Evolutionary conservation across 805 yeast species (phyloP).

Genomic region (Yarrowia hollandica): DNA sequence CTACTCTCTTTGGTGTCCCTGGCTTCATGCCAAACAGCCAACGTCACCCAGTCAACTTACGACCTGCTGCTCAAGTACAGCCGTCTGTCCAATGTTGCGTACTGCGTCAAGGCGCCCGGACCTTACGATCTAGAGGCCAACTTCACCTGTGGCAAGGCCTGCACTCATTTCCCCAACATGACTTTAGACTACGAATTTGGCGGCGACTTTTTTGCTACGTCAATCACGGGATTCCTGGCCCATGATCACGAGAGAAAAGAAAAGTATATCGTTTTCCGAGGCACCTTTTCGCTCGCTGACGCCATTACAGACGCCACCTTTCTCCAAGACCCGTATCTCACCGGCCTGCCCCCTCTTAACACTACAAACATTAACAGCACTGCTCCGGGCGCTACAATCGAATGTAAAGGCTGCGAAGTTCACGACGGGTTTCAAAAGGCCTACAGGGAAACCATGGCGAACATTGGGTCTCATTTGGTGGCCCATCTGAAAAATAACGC

Average conservation of each 20-base stretch:
- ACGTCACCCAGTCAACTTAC: conserved; percentile 3
- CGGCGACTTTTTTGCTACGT: conserved; percentile 1
- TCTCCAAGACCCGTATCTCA: not conserved
- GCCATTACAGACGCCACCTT: not conserved
- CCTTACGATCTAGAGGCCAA: not conserved
- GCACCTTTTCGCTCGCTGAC: not conserved
- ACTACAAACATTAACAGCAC: not conserved
- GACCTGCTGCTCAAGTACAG: conserved; percentile 10
- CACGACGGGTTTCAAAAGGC: conserved; percentile 18
- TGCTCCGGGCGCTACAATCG: not conserved
- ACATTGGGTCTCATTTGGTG: not conserved
- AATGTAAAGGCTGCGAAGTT: not conserved
- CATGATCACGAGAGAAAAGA: not conserved
- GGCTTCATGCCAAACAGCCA: not conserved
- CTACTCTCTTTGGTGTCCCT: not conserved
- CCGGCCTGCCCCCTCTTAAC: not conserved
- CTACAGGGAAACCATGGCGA: not conserved
- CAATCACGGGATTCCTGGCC: conserved; percentile 3
- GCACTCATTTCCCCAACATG: not conserved
- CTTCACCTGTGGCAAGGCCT: not conserved
- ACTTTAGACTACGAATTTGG: conserved; percentile 1
- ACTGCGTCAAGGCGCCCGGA: not conserved
- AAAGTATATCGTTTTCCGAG: conserved; percentile 8
- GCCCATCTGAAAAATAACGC: conserved; percentile 39
- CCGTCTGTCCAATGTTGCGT: conserved; percentile 6